These are phyloP conservation scores for Echinosophora koreensis DNA, from an alignment of 306 rosid genomes.

Conservation along the genomic window DNA sequence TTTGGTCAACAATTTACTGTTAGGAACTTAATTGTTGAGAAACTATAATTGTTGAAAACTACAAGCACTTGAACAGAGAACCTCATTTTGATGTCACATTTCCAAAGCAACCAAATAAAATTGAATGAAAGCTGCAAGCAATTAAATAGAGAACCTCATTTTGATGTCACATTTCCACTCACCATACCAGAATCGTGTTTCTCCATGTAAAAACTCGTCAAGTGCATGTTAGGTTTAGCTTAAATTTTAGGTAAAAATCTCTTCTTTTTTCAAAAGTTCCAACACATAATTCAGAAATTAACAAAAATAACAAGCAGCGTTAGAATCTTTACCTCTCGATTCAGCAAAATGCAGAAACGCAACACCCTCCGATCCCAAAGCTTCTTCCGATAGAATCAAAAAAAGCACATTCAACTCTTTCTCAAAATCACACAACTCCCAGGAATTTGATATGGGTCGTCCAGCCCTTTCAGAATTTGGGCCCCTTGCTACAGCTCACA, in stretches of 20 bases:
- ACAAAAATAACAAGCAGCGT: background rate
- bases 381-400: background rate
- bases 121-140: background rate
- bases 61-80: too few species aligned
- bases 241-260: background rate
- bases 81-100: background rate
- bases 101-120: slow-evolving; percentile 38
- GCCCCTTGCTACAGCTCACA: too few species aligned
- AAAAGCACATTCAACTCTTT: slow-evolving; percentile 25
- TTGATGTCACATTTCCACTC: too few species aligned
- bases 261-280: background rate
- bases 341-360: slow-evolving; percentile 23
- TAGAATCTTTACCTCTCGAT: background rate
- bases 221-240: background rate
- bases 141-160: too few species aligned
- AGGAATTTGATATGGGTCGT: background rate
- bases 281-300: background rate
- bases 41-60: too few species aligned
- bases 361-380: background rate
- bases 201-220: too few species aligned
- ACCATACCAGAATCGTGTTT: too few species aligned
- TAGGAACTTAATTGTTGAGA: too few species aligned
- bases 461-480: too few species aligned
- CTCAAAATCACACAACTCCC: background rate
- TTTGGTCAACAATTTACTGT: too few species aligned